These are phyloP conservation scores for Boletellus ananas DNA, from an alignment of 768 basidiomycete species.

Conservation along the genomic window DNA sequence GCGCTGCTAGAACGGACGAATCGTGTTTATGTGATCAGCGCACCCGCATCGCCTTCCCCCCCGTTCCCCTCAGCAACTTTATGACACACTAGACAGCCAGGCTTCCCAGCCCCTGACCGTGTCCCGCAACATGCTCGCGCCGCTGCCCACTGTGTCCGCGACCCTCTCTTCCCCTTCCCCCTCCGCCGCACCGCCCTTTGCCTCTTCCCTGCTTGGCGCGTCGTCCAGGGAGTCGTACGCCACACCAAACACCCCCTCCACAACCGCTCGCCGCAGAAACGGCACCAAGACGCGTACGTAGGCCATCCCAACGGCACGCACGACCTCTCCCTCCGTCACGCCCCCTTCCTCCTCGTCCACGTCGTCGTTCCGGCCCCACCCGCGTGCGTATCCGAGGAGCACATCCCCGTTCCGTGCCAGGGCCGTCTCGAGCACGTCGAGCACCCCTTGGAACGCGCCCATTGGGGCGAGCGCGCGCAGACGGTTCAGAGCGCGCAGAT, in stretches of 20 bases:
- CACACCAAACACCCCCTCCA: constrained; percentile 69
- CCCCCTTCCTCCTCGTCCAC: too few species aligned
- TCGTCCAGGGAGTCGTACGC: constrained; percentile 12
- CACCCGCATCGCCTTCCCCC: neutral
- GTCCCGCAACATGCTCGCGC: constrained; percentile 5
- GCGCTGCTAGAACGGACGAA: neutral
- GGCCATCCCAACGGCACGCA: constrained; percentile 50
- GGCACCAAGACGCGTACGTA: constrained; percentile 65
- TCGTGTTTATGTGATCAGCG: neutral
- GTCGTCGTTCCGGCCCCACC: constrained; percentile 32
- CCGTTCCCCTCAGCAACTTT: too few species aligned
- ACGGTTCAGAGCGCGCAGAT: constrained; percentile 72
- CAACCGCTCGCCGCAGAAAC: constrained; percentile 64
- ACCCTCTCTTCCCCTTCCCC: neutral
- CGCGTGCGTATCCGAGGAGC: constrained; percentile 45
- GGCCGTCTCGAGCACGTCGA: constrained; percentile 40
- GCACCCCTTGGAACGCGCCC: constrained; percentile 36
- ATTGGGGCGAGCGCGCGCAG: constrained; percentile 78
- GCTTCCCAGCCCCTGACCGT: constrained; percentile 26
- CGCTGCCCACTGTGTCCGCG: too few species aligned
- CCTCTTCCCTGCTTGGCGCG: neutral
- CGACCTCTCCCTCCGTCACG: constrained; percentile 30
- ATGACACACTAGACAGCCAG: constrained; percentile 21
- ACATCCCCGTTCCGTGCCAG: constrained; percentile 44
- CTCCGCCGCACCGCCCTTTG: neutral